phyloP scores from a whole-genome alignment of 2,329 filamentous ascomycete species.

The Aspergillus ibericus region DNA sequence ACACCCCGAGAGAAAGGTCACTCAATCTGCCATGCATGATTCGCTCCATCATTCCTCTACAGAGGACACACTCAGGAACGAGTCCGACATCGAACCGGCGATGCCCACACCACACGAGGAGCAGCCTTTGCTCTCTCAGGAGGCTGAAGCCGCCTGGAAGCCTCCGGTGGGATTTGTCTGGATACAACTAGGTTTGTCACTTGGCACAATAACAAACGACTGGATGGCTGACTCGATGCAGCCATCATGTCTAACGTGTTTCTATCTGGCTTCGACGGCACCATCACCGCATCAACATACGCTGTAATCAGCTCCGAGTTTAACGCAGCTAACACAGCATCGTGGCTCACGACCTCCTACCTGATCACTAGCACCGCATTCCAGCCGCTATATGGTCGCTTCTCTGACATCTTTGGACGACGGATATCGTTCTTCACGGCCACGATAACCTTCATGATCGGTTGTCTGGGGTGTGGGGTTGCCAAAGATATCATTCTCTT shows the following conservation, averaged over 20 bases:
- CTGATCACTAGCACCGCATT: conserved; percentile 66
- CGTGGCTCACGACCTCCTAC: conserved; percentile 61
- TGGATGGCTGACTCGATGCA: conserved; percentile 13
- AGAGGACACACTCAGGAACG: background rate
- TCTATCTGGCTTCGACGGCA: conserved; percentile 55
- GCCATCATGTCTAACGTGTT: conserved; percentile 67
- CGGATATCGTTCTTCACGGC: conserved; percentile 62
- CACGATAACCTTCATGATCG: conserved; percentile 62
- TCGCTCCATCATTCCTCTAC: background rate
- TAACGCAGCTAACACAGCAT: conserved; percentile 47
- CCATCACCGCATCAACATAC: conserved; percentile 48
- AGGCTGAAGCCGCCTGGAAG: conserved; percentile 41
- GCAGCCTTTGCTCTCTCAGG: conserved; percentile 25
- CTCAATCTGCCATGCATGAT: background rate
- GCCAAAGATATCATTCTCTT: conserved; percentile 68
- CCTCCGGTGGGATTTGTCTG: conserved; percentile 55
- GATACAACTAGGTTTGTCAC: conserved; percentile 53
- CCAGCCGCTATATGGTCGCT: conserved; percentile 70
- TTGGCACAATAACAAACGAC: too few species aligned
- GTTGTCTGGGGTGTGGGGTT: conserved; percentile 68
- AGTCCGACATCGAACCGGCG: background rate
- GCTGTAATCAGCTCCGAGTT: conserved; percentile 51
- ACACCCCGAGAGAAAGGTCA: background rate
- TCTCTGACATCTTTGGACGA: conserved; percentile 70
- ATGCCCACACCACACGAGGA: conserved; percentile 18